These are phyloP conservation scores for Cubamyces lactineus DNA, from an alignment of 768 basidiomycete species.

Conservation along the genomic window DNA sequence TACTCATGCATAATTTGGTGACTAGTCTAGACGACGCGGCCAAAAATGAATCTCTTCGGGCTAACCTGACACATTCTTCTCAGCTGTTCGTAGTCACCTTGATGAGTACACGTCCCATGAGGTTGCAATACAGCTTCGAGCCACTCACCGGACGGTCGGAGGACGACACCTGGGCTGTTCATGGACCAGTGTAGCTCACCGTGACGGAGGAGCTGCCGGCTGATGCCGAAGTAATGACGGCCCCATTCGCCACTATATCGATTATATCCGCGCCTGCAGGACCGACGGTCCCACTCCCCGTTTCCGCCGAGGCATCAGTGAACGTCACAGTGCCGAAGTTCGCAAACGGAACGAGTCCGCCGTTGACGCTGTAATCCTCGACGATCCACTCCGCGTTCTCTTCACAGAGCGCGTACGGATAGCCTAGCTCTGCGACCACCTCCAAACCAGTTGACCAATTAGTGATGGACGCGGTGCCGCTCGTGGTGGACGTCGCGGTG, in stretches of 20 bases:
- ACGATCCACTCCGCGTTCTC: constrained; percentile 45
- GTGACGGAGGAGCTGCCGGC: constrained; percentile 30
- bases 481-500: constrained; percentile 31
- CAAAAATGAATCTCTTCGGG: too few species aligned
- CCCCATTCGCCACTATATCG: constrained; percentile 40
- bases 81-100: too few species aligned
- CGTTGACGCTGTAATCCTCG: constrained; percentile 35
- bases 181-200: constrained; percentile 29
- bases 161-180: neutral
- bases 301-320: constrained; percentile 36
- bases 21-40: too few species aligned
- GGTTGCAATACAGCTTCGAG: too few species aligned
- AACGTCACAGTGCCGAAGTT: constrained; percentile 44
- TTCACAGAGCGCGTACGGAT: constrained; percentile 36
- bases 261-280: constrained; percentile 39
- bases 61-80: too few species aligned
- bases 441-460: constrained; percentile 34
- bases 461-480: constrained; percentile 34
- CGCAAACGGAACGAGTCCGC: constrained; percentile 39
- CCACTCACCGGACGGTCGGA: too few species aligned
- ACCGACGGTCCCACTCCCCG: constrained; percentile 29
- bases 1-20: too few species aligned
- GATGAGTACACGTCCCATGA: too few species aligned
- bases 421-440: constrained; percentile 35
- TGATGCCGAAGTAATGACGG: constrained; percentile 36